Evolutionary conservation across 1,284 basidiomycete genomes (phyloP).

Genomic region (Prillingera fragicola): DNA sequence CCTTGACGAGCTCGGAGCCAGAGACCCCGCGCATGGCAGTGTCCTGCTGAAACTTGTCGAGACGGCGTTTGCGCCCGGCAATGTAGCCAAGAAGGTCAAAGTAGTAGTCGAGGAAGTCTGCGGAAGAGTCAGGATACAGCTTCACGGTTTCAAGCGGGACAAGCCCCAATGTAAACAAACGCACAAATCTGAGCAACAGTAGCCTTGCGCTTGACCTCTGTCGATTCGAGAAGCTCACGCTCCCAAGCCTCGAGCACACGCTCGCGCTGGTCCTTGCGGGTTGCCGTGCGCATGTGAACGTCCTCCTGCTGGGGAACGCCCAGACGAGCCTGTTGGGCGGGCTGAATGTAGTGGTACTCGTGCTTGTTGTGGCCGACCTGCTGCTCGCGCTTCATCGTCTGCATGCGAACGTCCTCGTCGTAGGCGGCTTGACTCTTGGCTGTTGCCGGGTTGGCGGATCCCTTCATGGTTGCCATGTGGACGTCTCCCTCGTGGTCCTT

Average conservation of each 20-base stretch:
- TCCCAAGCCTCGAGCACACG: slow-evolving; percentile 67
- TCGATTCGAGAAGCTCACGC: slow-evolving; percentile 68
- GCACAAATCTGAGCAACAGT: slow-evolving; percentile 91
- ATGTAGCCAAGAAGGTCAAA: slow-evolving; percentile 83
- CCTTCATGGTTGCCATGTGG: slow-evolving; percentile 49
- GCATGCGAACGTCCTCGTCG: slow-evolving; percentile 41
- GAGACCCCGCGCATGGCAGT: slow-evolving; percentile 60
- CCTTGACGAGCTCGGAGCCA: slow-evolving; percentile 62
- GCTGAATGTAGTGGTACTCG: slow-evolving; percentile 16
- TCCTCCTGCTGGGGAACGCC: slow-evolving; percentile 24
- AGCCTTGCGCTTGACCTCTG: slow-evolving; percentile 84
- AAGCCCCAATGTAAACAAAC: slow-evolving; percentile 17
- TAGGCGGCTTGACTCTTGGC: slow-evolving; percentile 56
- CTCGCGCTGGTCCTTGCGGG: slow-evolving; percentile 31
- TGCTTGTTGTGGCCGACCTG: neutral
- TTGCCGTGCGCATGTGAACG: slow-evolving; percentile 41
- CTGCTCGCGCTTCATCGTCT: slow-evolving; percentile 23
- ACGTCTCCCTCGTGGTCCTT: slow-evolving; percentile 36
- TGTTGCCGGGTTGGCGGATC: slow-evolving; percentile 36
- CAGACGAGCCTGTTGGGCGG: slow-evolving; percentile 7
- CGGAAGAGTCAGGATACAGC: slow-evolving; percentile 6
- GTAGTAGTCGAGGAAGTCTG: slow-evolving; percentile 91
- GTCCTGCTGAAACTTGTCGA: slow-evolving; percentile 74
- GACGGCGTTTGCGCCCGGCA: slow-evolving; percentile 71
- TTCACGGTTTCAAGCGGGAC: neutral